Evolutionary conservation across 768 basidiomycete genomes (phyloP).

Genomic region (Lentinula raphanica): DNA sequence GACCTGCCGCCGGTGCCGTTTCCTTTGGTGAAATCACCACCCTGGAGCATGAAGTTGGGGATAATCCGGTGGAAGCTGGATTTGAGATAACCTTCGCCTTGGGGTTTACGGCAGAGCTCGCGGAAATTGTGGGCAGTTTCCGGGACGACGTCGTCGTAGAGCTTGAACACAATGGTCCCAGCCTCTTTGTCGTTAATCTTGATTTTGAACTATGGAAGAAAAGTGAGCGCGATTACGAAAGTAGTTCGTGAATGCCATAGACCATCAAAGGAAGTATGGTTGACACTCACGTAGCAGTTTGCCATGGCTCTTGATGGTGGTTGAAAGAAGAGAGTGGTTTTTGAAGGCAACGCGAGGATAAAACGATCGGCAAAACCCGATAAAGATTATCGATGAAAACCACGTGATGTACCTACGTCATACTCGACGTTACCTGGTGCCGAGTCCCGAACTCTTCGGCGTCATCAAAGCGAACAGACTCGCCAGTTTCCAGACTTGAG

Average conservation of each 20-base stretch:
- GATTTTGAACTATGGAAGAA: constrained; percentile 50
- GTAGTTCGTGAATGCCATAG: neutral
- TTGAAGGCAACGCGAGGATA: neutral
- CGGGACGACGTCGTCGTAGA: constrained; percentile 81
- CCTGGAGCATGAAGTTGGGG: constrained; percentile 98
- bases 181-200: constrained; percentile 53
- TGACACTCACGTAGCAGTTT: constrained; percentile 5
- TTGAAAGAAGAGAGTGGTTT: neutral
- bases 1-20: constrained; percentile 90
- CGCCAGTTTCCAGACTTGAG: too few relatives aligned
- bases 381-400: neutral
- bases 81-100: constrained; percentile 60
- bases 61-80: constrained; percentile 87
- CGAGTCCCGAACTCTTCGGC: neutral
- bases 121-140: constrained; percentile 79
- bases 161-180: constrained; percentile 76
- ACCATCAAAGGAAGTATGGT: neutral
- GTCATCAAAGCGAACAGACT: too few relatives aligned
- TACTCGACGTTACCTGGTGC: too few relatives aligned
- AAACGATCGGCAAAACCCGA: neutral
- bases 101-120: constrained; percentile 62
- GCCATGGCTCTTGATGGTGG: constrained; percentile 4
- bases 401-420: too few relatives aligned
- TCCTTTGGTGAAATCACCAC: constrained; percentile 82
- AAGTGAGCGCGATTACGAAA: neutral